Conservation (phyloP, 768 basidiomycete genomes). For the Russula dissimulans region DNA sequence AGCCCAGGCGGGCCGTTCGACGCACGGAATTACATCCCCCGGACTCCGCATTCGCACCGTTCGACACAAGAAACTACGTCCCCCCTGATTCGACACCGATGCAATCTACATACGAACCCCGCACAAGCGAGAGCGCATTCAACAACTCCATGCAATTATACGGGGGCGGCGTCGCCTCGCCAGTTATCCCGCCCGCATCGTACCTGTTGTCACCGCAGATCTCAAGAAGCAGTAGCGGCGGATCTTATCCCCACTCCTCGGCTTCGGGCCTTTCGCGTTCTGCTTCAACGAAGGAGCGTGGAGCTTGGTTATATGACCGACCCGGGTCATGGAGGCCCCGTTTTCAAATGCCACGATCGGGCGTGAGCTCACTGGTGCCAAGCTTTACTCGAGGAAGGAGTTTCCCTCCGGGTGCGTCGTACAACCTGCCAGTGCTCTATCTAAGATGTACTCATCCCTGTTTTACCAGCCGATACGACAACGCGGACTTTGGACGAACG, state of each 20-base stretch:
- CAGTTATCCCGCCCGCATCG: slow-evolving; percentile 8
- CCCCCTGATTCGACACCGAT: slow-evolving; percentile 1
- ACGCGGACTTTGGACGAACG: slow-evolving; percentile 22
- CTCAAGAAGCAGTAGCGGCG: background rate
- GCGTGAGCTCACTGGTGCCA: slow-evolving; percentile 21
- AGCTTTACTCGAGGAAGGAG: slow-evolving; percentile 18
- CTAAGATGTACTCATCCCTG: background rate
- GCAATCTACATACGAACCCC: slow-evolving; percentile 13
- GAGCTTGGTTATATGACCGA: slow-evolving; percentile 13
- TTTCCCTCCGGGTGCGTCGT: slow-evolving; percentile 18
- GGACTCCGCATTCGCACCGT: background rate
- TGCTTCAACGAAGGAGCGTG: background rate
- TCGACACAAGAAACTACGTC: slow-evolving; percentile 10
- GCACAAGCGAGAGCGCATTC: slow-evolving; percentile 18
- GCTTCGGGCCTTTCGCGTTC: slow-evolving; percentile 9
- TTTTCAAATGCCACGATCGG: slow-evolving; percentile 25
- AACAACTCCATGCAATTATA: slow-evolving; percentile 6
- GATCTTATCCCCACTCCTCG: background rate
- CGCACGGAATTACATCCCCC: slow-evolving; percentile 8
- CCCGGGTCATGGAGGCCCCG: slow-evolving; percentile 26
- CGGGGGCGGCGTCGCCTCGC: slow-evolving; percentile 1
- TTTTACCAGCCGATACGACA: slow-evolving; percentile 1
- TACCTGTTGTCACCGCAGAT: slow-evolving; percentile 7
- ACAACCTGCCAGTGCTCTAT: background rate
- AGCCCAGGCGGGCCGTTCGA: background rate